These are phyloP conservation scores for Thalassiosira mediterranea DNA, from an alignment of 352 stramenopile species.

Conservation along the genomic window DNA sequence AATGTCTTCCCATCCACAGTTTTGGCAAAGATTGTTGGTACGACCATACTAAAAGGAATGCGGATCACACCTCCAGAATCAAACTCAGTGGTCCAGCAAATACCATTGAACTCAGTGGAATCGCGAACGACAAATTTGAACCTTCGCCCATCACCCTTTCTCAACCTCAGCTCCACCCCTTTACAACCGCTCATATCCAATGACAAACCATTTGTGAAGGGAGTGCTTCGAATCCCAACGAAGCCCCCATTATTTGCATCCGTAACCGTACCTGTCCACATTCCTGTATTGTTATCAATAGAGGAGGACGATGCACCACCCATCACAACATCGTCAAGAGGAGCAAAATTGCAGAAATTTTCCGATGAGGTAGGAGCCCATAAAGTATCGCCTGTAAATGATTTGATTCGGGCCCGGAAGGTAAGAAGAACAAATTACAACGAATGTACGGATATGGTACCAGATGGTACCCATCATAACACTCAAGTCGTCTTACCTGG, in stretches of 20 bases:
- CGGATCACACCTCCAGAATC: conserved; percentile 41
- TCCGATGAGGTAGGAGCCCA: conserved; percentile 43
- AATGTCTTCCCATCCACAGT: conserved; percentile 54
- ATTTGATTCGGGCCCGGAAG: not conserved
- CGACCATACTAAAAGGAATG: conserved; percentile 62
- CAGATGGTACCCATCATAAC: no score
- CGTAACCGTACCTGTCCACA: conserved; percentile 69
- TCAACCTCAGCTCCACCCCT: conserved; percentile 62
- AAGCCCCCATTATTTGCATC: conserved; percentile 81
- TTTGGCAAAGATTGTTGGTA: conserved; percentile 72
- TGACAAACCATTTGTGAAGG: conserved; percentile 43
- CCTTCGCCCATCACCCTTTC: conserved; percentile 28
- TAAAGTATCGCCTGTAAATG: conserved; percentile 47
- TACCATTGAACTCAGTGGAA: conserved; percentile 77
- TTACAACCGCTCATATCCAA: conserved; percentile 66
- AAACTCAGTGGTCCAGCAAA: conserved; percentile 71
- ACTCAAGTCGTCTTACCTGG: conserved; percentile 26
- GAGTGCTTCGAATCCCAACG: conserved; percentile 73
- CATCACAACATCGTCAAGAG: conserved; percentile 82
- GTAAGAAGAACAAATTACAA: not conserved
- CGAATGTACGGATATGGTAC: no score
- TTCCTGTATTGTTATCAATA: conserved; percentile 62
- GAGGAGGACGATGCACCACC: conserved; percentile 68
- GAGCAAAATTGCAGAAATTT: conserved; percentile 63
- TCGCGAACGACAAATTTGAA: conserved; percentile 76